Evolutionary conservation across 2,329 filamentous ascomycete genomes (phyloP), one percentile per base, ranked within the genome.

Genomic region (Colletotrichum musicola): DNA sequence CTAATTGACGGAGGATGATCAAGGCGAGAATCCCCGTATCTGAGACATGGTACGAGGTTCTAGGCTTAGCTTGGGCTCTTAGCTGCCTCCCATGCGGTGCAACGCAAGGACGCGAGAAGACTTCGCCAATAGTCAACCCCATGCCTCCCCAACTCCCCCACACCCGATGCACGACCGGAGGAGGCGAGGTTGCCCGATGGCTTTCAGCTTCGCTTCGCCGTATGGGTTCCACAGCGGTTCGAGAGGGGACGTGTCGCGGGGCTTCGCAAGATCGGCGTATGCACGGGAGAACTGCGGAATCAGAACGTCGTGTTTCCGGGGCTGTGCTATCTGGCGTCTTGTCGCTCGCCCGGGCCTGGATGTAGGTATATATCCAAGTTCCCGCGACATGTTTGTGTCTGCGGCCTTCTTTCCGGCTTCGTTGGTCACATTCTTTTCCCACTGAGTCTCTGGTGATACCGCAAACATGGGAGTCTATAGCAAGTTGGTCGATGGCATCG

Each of bases 401-500:
- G 6, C 57, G 46, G 27, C 4, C 13, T 42, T 50, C 30, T 30
- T 47, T 20, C 54, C 61, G 40, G 35, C 38, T 42, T 46, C n/a
- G 22, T 18, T n/a, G 18, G 44, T 47, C 4, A 9, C 9, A 10
- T n/a, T 22, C 44, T 4, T 18, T 14, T 30, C n/a, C 18, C 16
- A 30, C 16, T 16, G n/a, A 42, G 14, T 20, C n/a, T 54, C 3
- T 20, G 5, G 7, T 35, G 30, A 35, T 27, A 46, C 47, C 40
- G 44, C 10, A 13, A 9, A 18, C 25, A 76, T 77, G 77, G 74
- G 75, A 66, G 47, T 73, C 1, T 71, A 71, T 51, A 73, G 35
- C 13, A 74, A 68, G 30, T 58, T 74, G n/a, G 62, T 64, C n/a
- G 77, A 81, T 30, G 75, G 75, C 13, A 71, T 82, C 18, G 65